Conservation (phyloP, 768 basidiomycete species). For the Tricholoma matsutake region DNA sequence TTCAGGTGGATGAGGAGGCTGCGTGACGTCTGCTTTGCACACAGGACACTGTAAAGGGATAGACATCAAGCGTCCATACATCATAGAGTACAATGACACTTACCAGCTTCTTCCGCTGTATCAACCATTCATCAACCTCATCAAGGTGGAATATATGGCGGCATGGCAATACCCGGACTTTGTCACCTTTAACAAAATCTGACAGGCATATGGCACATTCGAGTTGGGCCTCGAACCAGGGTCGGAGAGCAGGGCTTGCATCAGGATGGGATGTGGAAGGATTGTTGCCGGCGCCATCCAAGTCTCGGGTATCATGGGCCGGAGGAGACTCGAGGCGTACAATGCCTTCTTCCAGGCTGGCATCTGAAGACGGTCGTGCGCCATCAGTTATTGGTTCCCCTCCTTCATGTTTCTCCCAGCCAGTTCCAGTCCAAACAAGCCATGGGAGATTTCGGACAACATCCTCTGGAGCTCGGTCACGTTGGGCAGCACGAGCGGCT, state of each 20-base stretch:
- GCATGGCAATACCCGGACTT: conserved; percentile 89
- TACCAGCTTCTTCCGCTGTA: conserved; percentile 90
- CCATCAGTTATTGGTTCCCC: conserved; percentile 28
- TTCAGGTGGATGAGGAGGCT: conserved; percentile 34
- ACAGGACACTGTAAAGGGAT: conserved; percentile 68
- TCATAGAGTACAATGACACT: conserved; percentile 27
- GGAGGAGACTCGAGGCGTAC: conserved; percentile 19
- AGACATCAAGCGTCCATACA: background rate
- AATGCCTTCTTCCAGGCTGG: conserved; percentile 38
- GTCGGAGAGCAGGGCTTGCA: conserved; percentile 35
- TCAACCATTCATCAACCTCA: conserved; percentile 91
- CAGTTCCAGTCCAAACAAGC: conserved; percentile 76
- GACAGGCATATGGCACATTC: conserved; percentile 95
- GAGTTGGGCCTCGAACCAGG: conserved; percentile 77
- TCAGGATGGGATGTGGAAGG: conserved; percentile 40
- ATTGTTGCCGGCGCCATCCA: conserved; percentile 20
- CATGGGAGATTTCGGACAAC: conserved; percentile 77
- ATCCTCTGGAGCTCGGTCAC: conserved; percentile 80
- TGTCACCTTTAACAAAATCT: conserved; percentile 83
- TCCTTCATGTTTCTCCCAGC: conserved; percentile 77
- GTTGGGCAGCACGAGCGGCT: conserved; percentile 74
- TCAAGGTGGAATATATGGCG: conserved; percentile 92
- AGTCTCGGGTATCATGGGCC: conserved; percentile 18
- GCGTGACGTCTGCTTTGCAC: conserved; percentile 91
- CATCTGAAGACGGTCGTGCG: conserved; percentile 28